These are phyloP conservation scores for Paramecium caudatum DNA, from an alignment of 73 alveolate species.

Conservation along the genomic window DNA sequence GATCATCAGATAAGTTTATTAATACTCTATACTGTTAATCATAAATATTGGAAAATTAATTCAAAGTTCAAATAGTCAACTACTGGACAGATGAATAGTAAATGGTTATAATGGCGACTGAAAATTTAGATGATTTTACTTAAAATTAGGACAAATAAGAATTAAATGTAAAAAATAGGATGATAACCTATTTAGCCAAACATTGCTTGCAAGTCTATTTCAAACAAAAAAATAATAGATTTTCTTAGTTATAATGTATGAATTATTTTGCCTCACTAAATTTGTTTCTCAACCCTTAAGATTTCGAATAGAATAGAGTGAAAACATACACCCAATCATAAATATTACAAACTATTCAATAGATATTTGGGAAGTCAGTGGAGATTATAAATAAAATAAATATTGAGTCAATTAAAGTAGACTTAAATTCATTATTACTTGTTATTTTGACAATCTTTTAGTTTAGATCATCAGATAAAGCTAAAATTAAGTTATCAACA, in stretches of 20 bases:
- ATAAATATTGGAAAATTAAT: neutral
- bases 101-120: conserved; percentile 46
- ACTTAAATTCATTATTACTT: neutral
- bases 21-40: neutral
- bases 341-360: neutral
- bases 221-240: neutral
- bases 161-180: neutral
- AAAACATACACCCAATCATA: neutral
- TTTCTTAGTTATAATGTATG: neutral
- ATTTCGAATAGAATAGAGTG: too few relatives aligned
- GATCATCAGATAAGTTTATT: neutral
- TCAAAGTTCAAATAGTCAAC: conserved; percentile 21
- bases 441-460: neutral
- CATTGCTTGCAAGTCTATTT: neutral
- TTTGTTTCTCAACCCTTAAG: neutral
- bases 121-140: neutral
- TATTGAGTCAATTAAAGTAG: neutral
- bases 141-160: conserved; percentile 33
- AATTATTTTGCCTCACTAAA: conserved; percentile 6
- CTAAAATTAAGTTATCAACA: neutral
- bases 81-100: conserved; percentile 44
- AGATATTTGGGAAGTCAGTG: neutral
- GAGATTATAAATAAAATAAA: neutral
- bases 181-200: neutral
- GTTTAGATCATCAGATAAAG: neutral